Evolutionary conservation across 257 asterid genomes (phyloP).

Genomic region (Mentha longifolia): DNA sequence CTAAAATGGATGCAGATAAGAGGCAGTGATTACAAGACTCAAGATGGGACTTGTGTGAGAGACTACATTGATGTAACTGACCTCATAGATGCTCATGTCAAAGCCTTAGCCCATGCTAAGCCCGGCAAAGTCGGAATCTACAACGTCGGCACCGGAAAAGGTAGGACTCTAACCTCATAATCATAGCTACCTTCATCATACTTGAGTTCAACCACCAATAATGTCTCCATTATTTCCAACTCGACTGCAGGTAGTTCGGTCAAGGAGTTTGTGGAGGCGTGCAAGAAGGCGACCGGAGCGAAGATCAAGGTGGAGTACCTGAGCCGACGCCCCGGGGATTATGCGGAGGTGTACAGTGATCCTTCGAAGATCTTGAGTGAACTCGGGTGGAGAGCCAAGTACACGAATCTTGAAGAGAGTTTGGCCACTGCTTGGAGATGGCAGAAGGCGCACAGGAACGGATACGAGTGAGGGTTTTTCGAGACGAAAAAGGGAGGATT

Average conservation of each 20-base stretch:
- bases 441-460: slow-evolving; percentile 86
- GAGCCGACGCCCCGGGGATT: slow-evolving; percentile 79
- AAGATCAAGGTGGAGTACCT: slow-evolving; percentile 72
- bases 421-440: slow-evolving; percentile 87
- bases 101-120: slow-evolving; percentile 72
- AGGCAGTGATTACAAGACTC: slow-evolving; percentile 76
- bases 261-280: slow-evolving; percentile 84
- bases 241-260: slow-evolving; percentile 71
- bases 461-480: slow-evolving; percentile 42
- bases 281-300: slow-evolving; percentile 88
- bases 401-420: slow-evolving; percentile 73
- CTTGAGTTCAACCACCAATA: neutral
- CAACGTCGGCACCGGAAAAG: slow-evolving; percentile 94
- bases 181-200: no score
- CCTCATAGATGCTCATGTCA: slow-evolving; percentile 86
- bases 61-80: slow-evolving; percentile 91
- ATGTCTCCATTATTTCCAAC: no score
- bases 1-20: slow-evolving; percentile 52
- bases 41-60: slow-evolving; percentile 89
- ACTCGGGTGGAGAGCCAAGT: slow-evolving; percentile 75
- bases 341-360: slow-evolving; percentile 86
- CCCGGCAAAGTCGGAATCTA: slow-evolving; percentile 74
- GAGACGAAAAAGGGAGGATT: no score
- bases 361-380: slow-evolving; percentile 75
- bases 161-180: slow-evolving; percentile 21